phyloP scores from a whole-genome alignment of 2,329 filamentous ascomycete species.

The Clarireedia sp. region DNA sequence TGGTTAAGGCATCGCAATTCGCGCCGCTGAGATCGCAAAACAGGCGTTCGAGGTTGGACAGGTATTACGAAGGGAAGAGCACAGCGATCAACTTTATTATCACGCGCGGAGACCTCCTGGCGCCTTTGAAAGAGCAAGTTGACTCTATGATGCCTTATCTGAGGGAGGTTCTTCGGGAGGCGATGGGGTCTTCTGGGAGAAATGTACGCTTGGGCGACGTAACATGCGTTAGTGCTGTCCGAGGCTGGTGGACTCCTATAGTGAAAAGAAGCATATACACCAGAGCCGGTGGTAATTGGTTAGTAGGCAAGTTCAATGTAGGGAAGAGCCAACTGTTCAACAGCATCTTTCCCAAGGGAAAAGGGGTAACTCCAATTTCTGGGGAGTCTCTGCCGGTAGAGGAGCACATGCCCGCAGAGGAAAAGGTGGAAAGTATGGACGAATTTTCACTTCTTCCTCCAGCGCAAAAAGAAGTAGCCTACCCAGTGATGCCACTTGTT shows the following conservation, averaged over 20 bases:
- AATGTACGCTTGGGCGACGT: slow-evolving; percentile 83
- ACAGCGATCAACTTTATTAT: slow-evolving; percentile 86
- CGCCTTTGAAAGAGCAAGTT: slow-evolving; percentile 74
- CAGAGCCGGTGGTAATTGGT: slow-evolving; percentile 81
- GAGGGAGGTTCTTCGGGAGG: slow-evolving; percentile 65
- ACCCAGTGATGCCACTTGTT: slow-evolving; percentile 77
- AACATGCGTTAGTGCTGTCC: slow-evolving; percentile 74
- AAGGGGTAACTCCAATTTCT: slow-evolving; percentile 21
- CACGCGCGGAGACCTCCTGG: slow-evolving; percentile 78
- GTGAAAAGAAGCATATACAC: slow-evolving; percentile 81
- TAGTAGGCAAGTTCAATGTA: slow-evolving; percentile 97
- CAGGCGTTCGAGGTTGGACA: slow-evolving; percentile 60
- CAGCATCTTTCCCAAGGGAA: slow-evolving; percentile 75
- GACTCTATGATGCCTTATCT: slow-evolving; percentile 82
- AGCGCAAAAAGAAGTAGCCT: slow-evolving; percentile 61
- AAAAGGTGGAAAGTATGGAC: background rate
- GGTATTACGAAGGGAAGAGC: slow-evolving; percentile 58
- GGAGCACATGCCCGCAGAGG: background rate
- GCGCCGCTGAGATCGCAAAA: slow-evolving; percentile 73
- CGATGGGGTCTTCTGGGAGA: slow-evolving; percentile 58
- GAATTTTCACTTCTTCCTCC: slow-evolving; percentile 61
- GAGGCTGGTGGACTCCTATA: slow-evolving; percentile 83
- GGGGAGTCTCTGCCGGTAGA: background rate
- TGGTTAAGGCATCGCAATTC: slow-evolving; percentile 62
- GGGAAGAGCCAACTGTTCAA: slow-evolving; percentile 92